Evolutionary conservation across 2,329 filamentous ascomycete species (phyloP), one percentile per base, ranked within the genome.

Genomic region (Trichoderma arundinaceum): DNA sequence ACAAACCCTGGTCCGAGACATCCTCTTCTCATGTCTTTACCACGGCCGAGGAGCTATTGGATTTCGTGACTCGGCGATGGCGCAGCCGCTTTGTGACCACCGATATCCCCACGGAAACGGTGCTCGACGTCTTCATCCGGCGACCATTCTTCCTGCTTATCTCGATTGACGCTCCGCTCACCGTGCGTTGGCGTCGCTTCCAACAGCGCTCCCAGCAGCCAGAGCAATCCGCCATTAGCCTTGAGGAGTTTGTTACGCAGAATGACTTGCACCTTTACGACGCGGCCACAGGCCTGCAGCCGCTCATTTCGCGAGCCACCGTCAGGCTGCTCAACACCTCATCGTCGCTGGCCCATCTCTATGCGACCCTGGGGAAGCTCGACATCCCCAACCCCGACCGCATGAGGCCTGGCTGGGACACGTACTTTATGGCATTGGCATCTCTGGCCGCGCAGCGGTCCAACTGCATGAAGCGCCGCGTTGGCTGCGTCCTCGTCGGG

Each of bases 391-490:
- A 95, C 73, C 85, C 90, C 39, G 86, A 91, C 71, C 90, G 95
- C 1, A 83, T 99, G 41, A 88, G 95, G 1, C 95, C 95, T 0
- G 89, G 87, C 56, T 99, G 95, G 95, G 95, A 99, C 78, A 89
- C 91, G 73, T 99, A 99, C 81, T 99, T 99, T 76, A 99, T 99
- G 95, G 88, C 92, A 46, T 83, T 99, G n/a, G 94, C 95, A 5
- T 92, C 91, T 39, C 87, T 99, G 54, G 95, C 95, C 7, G 92
- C 94, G 0, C 90, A 92, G 71, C 87, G 95, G 69, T 92, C 90
- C 74, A 99, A 99, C 78, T 99, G 95, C 82, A 99, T 99, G 95
- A 97, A 98, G 80, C 86, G 95, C 35, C 88, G 94, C 69, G 95
- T 99, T 1, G 95, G 95, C 7, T 97, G 94, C 79, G 95, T 98